phyloP scores from a whole-genome alignment of 306 rosid species.

The Neltuma alba region DNA sequence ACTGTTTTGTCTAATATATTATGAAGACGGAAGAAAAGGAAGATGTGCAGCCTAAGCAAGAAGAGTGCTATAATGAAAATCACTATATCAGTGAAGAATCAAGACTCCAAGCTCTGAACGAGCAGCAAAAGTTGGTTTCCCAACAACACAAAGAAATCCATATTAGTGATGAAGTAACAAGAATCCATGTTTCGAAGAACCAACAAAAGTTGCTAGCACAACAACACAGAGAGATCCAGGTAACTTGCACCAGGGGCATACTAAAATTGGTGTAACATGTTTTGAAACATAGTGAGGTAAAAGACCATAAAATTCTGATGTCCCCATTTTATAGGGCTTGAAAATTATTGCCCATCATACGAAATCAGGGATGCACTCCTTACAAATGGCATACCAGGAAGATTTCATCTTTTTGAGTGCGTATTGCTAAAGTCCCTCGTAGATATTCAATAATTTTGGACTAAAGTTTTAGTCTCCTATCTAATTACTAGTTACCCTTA shows the following conservation, averaged over 20 bases:
- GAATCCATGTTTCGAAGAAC: constrained; percentile 30
- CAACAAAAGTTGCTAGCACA: constrained; percentile 54
- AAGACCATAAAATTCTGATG: constrained; percentile 14
- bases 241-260: constrained; percentile 30
- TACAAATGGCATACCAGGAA: constrained; percentile 64
- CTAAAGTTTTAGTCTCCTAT: constrained; percentile 22
- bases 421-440: background rate
- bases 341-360: constrained; percentile 63
- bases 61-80: constrained; percentile 27
- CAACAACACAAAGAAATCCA: constrained; percentile 7
- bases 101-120: constrained; percentile 19
- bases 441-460: background rate
- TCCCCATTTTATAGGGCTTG: constrained; percentile 61
- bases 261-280: background rate
- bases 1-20: constrained; percentile 25
- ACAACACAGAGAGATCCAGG: constrained; percentile 70
- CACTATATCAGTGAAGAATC: constrained; percentile 31
- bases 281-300: background rate
- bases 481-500: constrained; percentile 29
- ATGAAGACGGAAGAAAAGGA: constrained; percentile 61
- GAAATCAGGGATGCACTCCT: constrained; percentile 65
- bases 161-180: constrained; percentile 30
- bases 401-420: constrained; percentile 72
- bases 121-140: constrained; percentile 60
- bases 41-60: constrained; percentile 36